Conservation (phyloP, 1,284 basidiomycete species). For the Trichosporon coremiiforme region DNA sequence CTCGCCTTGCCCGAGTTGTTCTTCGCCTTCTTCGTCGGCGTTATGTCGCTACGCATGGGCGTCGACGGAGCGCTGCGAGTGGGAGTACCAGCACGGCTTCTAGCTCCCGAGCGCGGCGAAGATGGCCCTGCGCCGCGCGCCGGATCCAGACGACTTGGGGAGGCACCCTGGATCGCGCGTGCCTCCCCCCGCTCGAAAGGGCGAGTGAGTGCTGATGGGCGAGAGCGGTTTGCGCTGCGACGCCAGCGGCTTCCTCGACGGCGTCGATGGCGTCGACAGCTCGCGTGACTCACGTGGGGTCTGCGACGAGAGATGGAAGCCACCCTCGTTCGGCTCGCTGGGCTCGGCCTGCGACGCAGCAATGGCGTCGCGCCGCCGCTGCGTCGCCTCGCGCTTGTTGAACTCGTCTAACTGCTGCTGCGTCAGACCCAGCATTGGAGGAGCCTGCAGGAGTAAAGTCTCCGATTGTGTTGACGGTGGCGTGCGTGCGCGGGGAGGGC, state of each 20-base stretch:
- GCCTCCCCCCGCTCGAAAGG: constrained; percentile 48
- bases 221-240: neutral
- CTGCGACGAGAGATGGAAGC: constrained; percentile 22
- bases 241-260: neutral
- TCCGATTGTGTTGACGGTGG: neutral
- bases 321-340: constrained; percentile 22
- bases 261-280: neutral
- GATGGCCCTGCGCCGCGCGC: constrained; percentile 27
- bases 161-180: constrained; percentile 43
- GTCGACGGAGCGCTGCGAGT: constrained; percentile 21
- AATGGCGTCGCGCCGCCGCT: constrained; percentile 8
- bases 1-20: neutral
- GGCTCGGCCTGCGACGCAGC: constrained; percentile 21
- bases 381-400: constrained; percentile 19
- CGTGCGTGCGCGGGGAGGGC: constrained; percentile 22
- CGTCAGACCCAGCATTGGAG: constrained; percentile 27
- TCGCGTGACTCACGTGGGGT: neutral
- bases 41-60: constrained; percentile 20
- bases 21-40: constrained; percentile 6
- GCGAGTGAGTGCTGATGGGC: constrained; percentile 13
- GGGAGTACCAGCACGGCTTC: neutral
- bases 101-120: constrained; percentile 22
- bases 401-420: constrained; percentile 25
- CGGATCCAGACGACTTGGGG: constrained; percentile 27
- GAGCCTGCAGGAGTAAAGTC: constrained; percentile 27